Percentiles rank a stretch among this genome's conserved stretches.
phyloP scores from a whole-genome alignment of 148 eudicot species.

The Amaranthus hypochondriacus region DNA sequence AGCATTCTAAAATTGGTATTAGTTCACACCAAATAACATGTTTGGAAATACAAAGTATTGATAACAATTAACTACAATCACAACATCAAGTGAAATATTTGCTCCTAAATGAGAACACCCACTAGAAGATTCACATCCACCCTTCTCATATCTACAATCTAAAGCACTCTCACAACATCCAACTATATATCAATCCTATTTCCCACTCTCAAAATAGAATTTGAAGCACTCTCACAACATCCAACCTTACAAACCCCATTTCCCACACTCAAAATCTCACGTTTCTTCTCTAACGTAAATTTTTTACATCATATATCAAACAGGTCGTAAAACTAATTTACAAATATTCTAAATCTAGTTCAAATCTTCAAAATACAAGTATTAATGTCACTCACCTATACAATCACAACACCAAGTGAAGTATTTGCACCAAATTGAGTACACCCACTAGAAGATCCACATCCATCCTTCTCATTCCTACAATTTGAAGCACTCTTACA shows the following conservation, averaged over 20 bases:
- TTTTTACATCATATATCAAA: too few species aligned
- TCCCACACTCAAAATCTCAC: slow-evolving; percentile 2
- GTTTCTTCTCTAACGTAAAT: too few species aligned
- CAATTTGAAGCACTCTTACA: slow-evolving; percentile 20
- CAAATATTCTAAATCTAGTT: neutral
- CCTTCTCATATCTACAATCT: slow-evolving; percentile 7
- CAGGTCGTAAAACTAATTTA: too few species aligned
- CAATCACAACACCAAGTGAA: slow-evolving; percentile 10
- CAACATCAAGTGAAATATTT: slow-evolving; percentile 8
- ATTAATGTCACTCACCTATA: neutral
- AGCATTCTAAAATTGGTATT: too few species aligned
- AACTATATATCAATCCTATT: neutral
- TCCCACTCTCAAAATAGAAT: slow-evolving; percentile 11
- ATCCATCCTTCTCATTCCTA: slow-evolving; percentile 1
- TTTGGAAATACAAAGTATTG: too few species aligned
- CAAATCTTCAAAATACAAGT: neutral
- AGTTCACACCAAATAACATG: too few species aligned
- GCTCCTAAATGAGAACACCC: slow-evolving; percentile 5
- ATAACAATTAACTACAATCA: too few species aligned
- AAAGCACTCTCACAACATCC: slow-evolving; percentile 19
- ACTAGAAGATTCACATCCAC: neutral
- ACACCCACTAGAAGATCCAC: slow-evolving; percentile 1
- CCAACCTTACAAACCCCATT: neutral
- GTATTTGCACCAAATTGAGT: slow-evolving; percentile 6
- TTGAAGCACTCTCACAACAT: slow-evolving; percentile 18